Percentiles rank a stretch among this genome's conserved stretches.
Conservation (phyloP, 129 eudicot genomes). For the Dittrichia graveolens region DNA sequence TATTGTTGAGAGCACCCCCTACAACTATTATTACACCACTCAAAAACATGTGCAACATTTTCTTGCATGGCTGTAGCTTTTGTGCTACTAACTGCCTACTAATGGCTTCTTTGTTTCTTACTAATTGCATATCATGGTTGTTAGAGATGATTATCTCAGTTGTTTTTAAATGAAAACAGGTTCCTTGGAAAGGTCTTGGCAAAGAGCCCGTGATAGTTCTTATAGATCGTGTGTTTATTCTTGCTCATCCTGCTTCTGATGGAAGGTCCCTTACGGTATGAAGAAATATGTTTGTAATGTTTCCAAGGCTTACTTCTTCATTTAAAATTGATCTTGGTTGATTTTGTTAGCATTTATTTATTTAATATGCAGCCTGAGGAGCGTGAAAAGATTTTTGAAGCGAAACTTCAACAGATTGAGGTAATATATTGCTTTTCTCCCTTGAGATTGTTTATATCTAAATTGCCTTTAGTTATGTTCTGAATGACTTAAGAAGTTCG, state of each 20-base stretch:
- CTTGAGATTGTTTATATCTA: not conserved
- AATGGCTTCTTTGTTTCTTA: slow-evolving; percentile 15
- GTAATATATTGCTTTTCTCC: slow-evolving; percentile 33
- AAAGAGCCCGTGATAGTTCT: slow-evolving; percentile 98
- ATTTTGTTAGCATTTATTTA: slow-evolving; percentile 3
- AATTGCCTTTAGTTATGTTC: not conserved
- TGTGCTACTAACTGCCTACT: not conserved
- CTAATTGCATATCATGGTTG: slow-evolving; percentile 5
- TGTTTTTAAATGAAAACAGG: slow-evolving; percentile 46
- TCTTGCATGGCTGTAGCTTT: not conserved
- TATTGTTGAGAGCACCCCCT: too few species aligned
- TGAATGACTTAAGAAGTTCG: not conserved
- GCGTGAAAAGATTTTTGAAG: slow-evolving; percentile 80
- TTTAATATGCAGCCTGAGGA: slow-evolving; percentile 67
- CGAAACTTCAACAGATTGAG: slow-evolving; percentile 93
- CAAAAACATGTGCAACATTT: not conserved
- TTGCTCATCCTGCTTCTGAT: slow-evolving; percentile 88
- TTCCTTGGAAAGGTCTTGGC: slow-evolving; percentile 99
- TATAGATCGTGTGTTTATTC: slow-evolving; percentile 88
- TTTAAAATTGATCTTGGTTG: slow-evolving; percentile 20
- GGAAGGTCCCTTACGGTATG: slow-evolving; percentile 76
- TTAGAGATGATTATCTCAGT: not conserved
- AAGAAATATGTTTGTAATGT: slow-evolving; percentile 13
- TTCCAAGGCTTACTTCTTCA: slow-evolving; percentile 8
- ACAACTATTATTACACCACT: not conserved